A percentile compares a stretch with the other conserved stretches of the same genome.
Conservation (phyloP, 345 rosid species). For the Cardamine occulta region DNA sequence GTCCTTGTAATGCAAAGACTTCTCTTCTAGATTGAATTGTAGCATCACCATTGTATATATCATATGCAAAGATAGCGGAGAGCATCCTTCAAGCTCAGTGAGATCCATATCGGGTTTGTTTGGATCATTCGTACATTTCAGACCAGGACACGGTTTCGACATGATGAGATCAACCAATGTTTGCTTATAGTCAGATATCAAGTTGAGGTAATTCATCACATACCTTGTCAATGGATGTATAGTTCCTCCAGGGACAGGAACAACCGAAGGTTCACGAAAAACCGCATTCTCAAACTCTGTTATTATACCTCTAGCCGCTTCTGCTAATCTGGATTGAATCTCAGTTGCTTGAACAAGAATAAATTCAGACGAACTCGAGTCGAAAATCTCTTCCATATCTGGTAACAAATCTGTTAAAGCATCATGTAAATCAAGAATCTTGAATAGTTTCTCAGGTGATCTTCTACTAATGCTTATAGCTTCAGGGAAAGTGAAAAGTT, state of each 20-base stretch:
- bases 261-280: constrained; percentile 75
- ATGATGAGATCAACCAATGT: constrained; percentile 74
- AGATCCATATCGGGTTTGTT: constrained; percentile 86
- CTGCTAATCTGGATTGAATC: constrained; percentile 82
- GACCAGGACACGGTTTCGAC: constrained; percentile 86
- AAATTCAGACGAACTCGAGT: constrained; percentile 55
- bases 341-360: constrained; percentile 83
- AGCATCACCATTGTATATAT: constrained; percentile 87
- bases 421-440: constrained; percentile 90
- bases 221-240: constrained; percentile 96
- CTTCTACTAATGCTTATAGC: constrained; percentile 92
- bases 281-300: constrained; percentile 87
- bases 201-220: constrained; percentile 93
- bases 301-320: constrained; percentile 86
- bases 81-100: constrained; percentile 64
- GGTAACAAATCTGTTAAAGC: constrained; percentile 74
- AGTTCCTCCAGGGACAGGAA: constrained; percentile 90
- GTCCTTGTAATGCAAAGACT: constrained; percentile 83
- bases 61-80: constrained; percentile 83
- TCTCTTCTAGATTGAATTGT: constrained; percentile 88
- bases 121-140: constrained; percentile 79
- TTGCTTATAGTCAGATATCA: constrained; percentile 88
- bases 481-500: constrained; percentile 86
- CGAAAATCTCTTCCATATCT: constrained; percentile 79
- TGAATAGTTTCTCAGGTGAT: constrained; percentile 91